phyloP scores from a whole-genome alignment of 2,329 filamentous ascomycete species.

The Sporothrix protearum region DNA sequence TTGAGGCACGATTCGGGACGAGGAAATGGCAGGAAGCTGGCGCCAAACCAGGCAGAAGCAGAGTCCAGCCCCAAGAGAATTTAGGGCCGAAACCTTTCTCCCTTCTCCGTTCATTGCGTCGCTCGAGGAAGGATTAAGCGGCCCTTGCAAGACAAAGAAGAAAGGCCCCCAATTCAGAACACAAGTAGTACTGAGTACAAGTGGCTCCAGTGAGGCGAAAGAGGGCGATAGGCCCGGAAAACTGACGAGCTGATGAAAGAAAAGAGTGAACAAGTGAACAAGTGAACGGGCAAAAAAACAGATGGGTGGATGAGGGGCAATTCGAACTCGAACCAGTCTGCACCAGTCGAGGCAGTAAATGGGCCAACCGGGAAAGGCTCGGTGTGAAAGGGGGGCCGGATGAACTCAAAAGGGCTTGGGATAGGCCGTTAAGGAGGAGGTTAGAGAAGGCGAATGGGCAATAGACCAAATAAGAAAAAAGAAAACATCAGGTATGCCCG shows the following conservation, averaged over 20 bases:
- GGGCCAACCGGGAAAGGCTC: not conserved
- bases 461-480: conserved; percentile 10
- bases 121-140: not conserved
- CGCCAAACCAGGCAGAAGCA: not conserved
- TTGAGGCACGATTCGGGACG: not conserved
- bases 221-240: not conserved
- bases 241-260: not conserved
- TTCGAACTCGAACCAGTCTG: not conserved
- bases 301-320: not conserved
- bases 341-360: not conserved
- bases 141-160: conserved; percentile 13
- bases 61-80: not conserved
- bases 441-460: not conserved
- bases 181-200: not conserved
- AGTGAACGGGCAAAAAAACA: not conserved
- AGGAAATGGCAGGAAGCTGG: not conserved
- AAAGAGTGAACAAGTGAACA: not conserved
- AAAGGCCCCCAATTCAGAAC: not conserved
- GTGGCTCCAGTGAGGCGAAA: not conserved
- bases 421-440: not conserved
- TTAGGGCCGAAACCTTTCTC: not conserved
- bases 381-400: not conserved
- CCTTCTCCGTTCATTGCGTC: not conserved
- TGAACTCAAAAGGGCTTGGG: not conserved
- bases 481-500: not conserved